Conservation (phyloP, 2,329 filamentous ascomycete species). For the Sclerotinia sclerotiorum region DNA sequence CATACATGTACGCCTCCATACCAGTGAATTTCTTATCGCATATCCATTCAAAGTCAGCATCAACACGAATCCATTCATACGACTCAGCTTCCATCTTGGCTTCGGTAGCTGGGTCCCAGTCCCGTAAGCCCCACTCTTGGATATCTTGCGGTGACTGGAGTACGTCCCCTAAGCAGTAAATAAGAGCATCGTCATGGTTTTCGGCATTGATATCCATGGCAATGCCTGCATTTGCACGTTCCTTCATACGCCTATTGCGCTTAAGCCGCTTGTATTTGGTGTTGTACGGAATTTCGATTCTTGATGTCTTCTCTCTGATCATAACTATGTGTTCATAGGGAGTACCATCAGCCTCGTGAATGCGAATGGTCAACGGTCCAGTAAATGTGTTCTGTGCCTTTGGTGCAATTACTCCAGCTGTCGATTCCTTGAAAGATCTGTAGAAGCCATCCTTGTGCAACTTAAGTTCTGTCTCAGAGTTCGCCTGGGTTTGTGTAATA, state of each 20-base stretch:
- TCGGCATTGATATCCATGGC: slow-evolving; percentile 64
- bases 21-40: slow-evolving; percentile 74
- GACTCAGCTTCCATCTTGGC: slow-evolving; percentile 91
- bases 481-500: slow-evolving; percentile 69
- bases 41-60: slow-evolving; percentile 98
- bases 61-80: slow-evolving; percentile 97
- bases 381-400: slow-evolving; percentile 80
- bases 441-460: slow-evolving; percentile 76
- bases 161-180: slow-evolving; percentile 91
- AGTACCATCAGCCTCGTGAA: slow-evolving; percentile 96
- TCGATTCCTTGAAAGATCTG: slow-evolving; percentile 78
- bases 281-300: slow-evolving; percentile 95
- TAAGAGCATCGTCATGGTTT: slow-evolving; percentile 74
- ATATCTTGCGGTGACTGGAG: slow-evolving; percentile 81
- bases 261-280: slow-evolving; percentile 99
- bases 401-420: slow-evolving; percentile 66
- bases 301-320: slow-evolving; percentile 81
- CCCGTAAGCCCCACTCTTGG: slow-evolving; percentile 76
- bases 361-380: slow-evolving; percentile 94
- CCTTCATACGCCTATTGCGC: slow-evolving; percentile 77
- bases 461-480: slow-evolving; percentile 48
- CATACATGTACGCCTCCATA: slow-evolving; percentile 95
- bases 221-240: slow-evolving; percentile 64
- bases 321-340: slow-evolving; percentile 98
- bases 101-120: slow-evolving; percentile 89